Evolutionary conservation across 2,329 filamentous ascomycete genomes (phyloP), one percentile per base, ranked within the genome.

Genomic region (Verticillium dahliae): DNA sequence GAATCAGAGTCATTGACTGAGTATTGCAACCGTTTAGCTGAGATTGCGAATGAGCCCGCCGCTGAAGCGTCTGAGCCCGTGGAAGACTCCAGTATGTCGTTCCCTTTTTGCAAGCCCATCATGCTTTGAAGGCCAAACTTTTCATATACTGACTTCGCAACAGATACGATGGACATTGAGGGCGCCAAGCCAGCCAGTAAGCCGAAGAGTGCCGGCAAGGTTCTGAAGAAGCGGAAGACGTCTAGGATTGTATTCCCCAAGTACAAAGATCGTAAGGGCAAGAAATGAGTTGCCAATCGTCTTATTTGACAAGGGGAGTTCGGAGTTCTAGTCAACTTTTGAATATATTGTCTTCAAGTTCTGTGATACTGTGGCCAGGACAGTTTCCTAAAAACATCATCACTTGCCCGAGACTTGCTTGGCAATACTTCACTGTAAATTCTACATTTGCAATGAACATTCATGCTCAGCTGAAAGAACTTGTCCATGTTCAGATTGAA

Each of bases 161-260:
- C 59, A 50, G 45, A n/a, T 13, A 22, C 45, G n/a, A 88, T 88
- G 85, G 85, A 88, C 27, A 71, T 88, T 59, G 85, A 88, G 67
- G 68, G 71, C 38, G 75, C 73, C 69, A 77, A 73, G 63, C 69
- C 75, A 14, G 71, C 68, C 7, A 37, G 37, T 33, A 59, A 59
- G 45, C 18, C 39, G 11, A 34, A 45, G 31, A 39, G 73, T 27
- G 73, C 67, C 41, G 71, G 74, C 65, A 85, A 80, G 67, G 76
- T 86, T 60, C 78, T 81, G 72, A 88, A 80, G 70, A 81, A 76
- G 67, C 77, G 75, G 66, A 85, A 81, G 72, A 84, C 81, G 67
- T 77, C 80, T 50, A 78, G 78, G 63, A 87, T 88, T 63, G 83
- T 86, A 27, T 89, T 88, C 65, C 79, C 79, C 60, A 85, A 81